Conservation (phyloP, 805 yeast species). For the Hanseniaspora occidentalis region DNA sequence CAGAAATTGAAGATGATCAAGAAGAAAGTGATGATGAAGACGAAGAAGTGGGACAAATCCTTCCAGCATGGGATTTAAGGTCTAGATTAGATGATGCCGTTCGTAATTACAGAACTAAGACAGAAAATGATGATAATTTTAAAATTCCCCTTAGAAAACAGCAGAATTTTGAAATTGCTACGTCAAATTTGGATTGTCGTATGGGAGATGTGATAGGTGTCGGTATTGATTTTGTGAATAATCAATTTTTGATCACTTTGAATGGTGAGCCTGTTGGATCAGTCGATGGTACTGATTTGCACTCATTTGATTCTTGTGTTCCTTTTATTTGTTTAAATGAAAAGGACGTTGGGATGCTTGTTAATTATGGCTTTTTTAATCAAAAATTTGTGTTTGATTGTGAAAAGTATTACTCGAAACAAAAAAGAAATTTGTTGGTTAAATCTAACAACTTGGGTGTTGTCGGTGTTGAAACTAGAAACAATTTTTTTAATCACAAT, state of each 20-base stretch:
- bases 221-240: neutral
- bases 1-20: neutral
- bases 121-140: neutral
- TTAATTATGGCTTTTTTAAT: neutral
- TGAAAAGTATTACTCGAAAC: neutral
- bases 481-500: neutral
- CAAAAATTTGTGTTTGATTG: neutral
- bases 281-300: neutral
- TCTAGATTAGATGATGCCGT: too few relatives aligned
- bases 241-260: neutral
- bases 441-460: neutral
- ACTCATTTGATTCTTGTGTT: neutral
- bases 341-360: neutral
- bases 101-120: neutral
- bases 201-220: neutral
- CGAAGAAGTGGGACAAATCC: neutral
- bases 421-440: neutral
- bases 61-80: too few relatives aligned
- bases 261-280: neutral
- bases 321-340: neutral
- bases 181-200: neutral
- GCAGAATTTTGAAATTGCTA: too few relatives aligned
- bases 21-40: neutral
- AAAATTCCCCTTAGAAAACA: too few relatives aligned
- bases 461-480: neutral